A percentile compares a stretch with the other conserved stretches of the same genome.
These are phyloP conservation scores for Pyrenopolyporus hunteri DNA, from an alignment of 495 filamentous ascomycete species.

Conservation along the genomic window DNA sequence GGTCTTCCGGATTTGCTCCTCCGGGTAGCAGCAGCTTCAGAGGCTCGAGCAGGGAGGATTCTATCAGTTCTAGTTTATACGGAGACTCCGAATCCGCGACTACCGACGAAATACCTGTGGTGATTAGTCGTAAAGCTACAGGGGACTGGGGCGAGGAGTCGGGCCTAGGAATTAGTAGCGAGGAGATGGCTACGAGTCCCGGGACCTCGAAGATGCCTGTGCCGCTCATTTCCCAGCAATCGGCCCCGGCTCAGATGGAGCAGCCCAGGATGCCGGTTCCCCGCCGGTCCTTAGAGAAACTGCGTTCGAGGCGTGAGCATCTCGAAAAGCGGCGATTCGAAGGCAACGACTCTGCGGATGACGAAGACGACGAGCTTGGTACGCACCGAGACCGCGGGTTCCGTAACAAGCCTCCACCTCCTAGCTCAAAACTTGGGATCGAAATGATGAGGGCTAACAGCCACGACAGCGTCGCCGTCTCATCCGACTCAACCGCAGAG, in stretches of 20 bases:
- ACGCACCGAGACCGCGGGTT: constrained; percentile 58
- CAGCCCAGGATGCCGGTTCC: constrained; percentile 55
- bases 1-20: constrained; percentile 74
- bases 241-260: constrained; percentile 71
- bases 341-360: constrained; percentile 84
- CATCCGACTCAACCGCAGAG: constrained; percentile 49
- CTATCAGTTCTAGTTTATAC: constrained; percentile 83
- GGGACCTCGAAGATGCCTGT: constrained; percentile 49
- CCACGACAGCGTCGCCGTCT: constrained; percentile 75
- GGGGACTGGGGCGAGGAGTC: constrained; percentile 74
- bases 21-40: constrained; percentile 74
- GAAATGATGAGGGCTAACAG: constrained; percentile 98
- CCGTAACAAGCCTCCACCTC: constrained; percentile 49
- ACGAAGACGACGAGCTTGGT: constrained; percentile 90
- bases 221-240: constrained; percentile 65
- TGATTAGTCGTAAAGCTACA: constrained; percentile 69
- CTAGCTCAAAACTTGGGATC: constrained; percentile 80
- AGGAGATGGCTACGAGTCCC: constrained; percentile 45
- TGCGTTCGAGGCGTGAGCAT: constrained; percentile 76
- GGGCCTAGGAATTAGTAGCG: constrained; percentile 73
- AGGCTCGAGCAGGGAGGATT: constrained; percentile 81
- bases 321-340: constrained; percentile 77
- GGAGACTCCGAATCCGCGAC: constrained; percentile 81
- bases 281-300: constrained; percentile 76
- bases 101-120: constrained; percentile 78